Base-by-base conservation (phyloP, 495 filamentous ascomycete species). In the Glarea lozoyensis region DNA sequence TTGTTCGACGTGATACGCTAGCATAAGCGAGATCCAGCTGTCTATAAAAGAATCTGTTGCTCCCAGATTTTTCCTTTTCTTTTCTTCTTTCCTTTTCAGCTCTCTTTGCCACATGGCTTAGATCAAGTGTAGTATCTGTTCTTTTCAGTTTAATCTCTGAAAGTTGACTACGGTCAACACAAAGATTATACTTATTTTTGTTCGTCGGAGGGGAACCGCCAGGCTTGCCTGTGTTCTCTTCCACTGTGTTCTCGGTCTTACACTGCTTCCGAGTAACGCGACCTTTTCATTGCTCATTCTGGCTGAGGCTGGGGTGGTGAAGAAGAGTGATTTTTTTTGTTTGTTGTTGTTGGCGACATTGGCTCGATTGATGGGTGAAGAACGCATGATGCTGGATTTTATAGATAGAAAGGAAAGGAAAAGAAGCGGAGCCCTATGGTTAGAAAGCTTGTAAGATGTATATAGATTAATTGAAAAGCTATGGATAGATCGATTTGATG, bases 111-210 rank as follows among this genome's bases (percentile, higher is more conserved):
- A 56, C 43, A 79, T 82, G 35, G 79, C 79, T 84, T 82, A 92
- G 86, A 90, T 92, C 86, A 90, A 89, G 86, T 92, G 85, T 92
- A 90, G 86, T 92, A 94, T 92, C 86, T 93, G 86, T 93, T 93
- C 86, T 93, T 89, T 88, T 88, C 82, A 90, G 84, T 89, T 87
- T 89, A 88, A 89, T 77, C 70, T 75, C 73, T 78, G 72, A 74
- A 75, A 76, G 61, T 64, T 57, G 55, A 60, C 79, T 76, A 82
- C 66, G 69, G 77, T 70, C 15, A 69, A 74, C 73, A 82, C 75
- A 76, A 72, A 80, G 79, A 86, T 88, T 88, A 86, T 76, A 75
- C 79, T 73, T 70, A 86, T 88, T 86, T 87, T 86, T 71, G 72
- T 52, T 64, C 38, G 49, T 42, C 43, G 80, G 61, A 51, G 51